These are phyloP conservation scores for Candida tunisiensis DNA, from an alignment of 1,139 yeast species.

Conservation along the genomic window DNA sequence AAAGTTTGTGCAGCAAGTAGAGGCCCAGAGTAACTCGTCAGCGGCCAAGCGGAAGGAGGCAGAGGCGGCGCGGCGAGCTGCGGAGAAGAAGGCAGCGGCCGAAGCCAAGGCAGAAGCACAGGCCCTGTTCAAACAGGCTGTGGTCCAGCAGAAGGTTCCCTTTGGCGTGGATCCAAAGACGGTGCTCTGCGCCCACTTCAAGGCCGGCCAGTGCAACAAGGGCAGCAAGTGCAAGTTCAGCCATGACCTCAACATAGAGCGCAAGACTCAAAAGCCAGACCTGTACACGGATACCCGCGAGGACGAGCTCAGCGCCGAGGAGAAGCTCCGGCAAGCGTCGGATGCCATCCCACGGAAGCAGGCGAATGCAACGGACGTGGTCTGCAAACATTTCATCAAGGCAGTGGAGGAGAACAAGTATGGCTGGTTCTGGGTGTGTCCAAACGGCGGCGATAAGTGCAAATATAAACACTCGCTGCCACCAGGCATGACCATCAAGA, in stretches of 20 bases:
- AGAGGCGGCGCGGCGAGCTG: slow-evolving; percentile 53
- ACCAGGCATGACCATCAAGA: slow-evolving; percentile 89
- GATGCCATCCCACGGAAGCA: slow-evolving; percentile 88
- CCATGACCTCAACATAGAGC: slow-evolving; percentile 74
- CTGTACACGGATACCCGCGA: slow-evolving; percentile 73
- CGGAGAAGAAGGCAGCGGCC: slow-evolving; percentile 85
- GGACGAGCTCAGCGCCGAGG: slow-evolving; percentile 82
- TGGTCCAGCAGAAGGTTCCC: slow-evolving; percentile 74
- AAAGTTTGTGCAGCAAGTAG: slow-evolving; percentile 64
- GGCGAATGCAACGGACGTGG: slow-evolving; percentile 84
- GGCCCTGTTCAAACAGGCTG: slow-evolving; percentile 46
- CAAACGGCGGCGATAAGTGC: slow-evolving; percentile 85
- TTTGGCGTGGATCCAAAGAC: slow-evolving; percentile 98
- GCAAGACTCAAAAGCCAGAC: slow-evolving; percentile 83
- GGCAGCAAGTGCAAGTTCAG: slow-evolving; percentile 89
- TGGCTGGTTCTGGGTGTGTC: slow-evolving; percentile 99
- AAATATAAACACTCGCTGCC: slow-evolving; percentile 95
- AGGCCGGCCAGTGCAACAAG: slow-evolving; percentile 76
- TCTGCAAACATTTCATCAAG: slow-evolving; percentile 86
- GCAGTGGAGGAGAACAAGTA: slow-evolving; percentile 96
- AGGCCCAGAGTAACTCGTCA: slow-evolving; percentile 32
- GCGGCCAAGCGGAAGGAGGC: slow-evolving; percentile 60
- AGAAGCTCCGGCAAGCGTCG: slow-evolving; percentile 74
- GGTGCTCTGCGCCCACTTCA: slow-evolving; percentile 80
- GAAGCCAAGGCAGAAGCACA: slow-evolving; percentile 80